Conservation (phyloP, 192 early-diverging fungal genomes). For the Umbelopsis isabellina region DNA sequence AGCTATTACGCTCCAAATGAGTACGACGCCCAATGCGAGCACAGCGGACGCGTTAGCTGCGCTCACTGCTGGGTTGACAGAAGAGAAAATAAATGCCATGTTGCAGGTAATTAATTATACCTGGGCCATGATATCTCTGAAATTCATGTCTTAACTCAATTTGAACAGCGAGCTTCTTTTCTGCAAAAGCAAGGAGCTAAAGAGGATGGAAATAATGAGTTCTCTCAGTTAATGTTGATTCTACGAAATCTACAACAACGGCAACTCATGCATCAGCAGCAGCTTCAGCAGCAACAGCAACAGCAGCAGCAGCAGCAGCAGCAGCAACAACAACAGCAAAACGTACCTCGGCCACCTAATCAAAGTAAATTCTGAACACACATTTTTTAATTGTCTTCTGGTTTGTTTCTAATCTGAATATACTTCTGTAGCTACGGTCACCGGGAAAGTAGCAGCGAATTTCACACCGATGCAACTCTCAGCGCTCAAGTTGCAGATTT, state of each 20-base stretch:
- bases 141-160: not conserved
- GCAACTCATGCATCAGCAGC: constrained; percentile 11
- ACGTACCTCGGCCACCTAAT: not conserved
- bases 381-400: not conserved
- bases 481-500: constrained; percentile 73
- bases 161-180: constrained; percentile 28
- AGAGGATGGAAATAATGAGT: constrained; percentile 76
- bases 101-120: constrained; percentile 25
- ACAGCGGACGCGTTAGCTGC: constrained; percentile 16
- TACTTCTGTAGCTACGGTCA: not conserved
- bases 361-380: constrained; percentile 20
- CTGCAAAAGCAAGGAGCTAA: constrained; percentile 59
- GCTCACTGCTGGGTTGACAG: constrained; percentile 21
- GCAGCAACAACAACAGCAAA: constrained; percentile 23
- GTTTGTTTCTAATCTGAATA: not conserved
- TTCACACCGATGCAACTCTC: constrained; percentile 66
- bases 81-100: constrained; percentile 32
- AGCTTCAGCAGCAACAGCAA: constrained; percentile 28
- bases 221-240: constrained; percentile 64
- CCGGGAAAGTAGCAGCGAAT: constrained; percentile 20
- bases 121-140: not conserved
- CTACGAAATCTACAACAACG: constrained; percentile 44
- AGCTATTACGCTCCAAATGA: not conserved
- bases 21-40: constrained; percentile 14
- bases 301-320: constrained; percentile 33